phyloP scores from a whole-genome alignment of 2,329 filamentous ascomycete genomes.

The Talaromyces rugulosus region DNA sequence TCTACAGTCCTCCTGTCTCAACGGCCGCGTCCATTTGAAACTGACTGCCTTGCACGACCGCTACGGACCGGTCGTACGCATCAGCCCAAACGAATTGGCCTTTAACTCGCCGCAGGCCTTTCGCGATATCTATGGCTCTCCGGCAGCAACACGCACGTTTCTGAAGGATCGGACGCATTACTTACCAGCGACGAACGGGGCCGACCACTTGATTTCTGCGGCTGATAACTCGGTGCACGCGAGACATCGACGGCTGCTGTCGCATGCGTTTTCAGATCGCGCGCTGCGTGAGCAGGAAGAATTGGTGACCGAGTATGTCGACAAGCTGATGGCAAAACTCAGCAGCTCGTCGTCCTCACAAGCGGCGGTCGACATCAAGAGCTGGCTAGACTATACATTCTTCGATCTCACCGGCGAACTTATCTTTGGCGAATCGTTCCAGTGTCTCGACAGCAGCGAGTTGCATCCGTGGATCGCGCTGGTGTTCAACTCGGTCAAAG shows the following conservation, averaged over 20 bases:
- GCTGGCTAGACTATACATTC: constrained; percentile 31
- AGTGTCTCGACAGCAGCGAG: constrained; percentile 32
- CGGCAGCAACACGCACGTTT: neutral
- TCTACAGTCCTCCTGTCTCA: neutral
- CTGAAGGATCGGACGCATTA: neutral
- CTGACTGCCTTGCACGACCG: constrained; percentile 4
- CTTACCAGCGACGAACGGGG: neutral
- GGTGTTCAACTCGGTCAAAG: constrained; percentile 37
- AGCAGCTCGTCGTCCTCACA: neutral
- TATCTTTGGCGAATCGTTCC: constrained; percentile 37
- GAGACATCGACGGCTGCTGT: neutral
- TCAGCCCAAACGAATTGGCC: neutral
- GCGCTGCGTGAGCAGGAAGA: neutral
- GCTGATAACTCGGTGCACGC: neutral
- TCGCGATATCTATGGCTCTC: neutral
- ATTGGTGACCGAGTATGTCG: neutral
- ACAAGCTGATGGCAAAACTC: neutral
- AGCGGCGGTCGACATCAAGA: neutral
- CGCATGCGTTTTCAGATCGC: neutral
- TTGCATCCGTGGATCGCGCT: constrained; percentile 39
- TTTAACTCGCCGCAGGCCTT: neutral
- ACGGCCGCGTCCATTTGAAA: neutral
- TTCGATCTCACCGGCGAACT: constrained; percentile 40
- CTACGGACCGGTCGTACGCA: neutral
- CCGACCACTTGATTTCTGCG: neutral